phyloP scores from a whole-genome alignment of 1,284 basidiomycete genomes.

The Tylopilus sp. region DNA sequence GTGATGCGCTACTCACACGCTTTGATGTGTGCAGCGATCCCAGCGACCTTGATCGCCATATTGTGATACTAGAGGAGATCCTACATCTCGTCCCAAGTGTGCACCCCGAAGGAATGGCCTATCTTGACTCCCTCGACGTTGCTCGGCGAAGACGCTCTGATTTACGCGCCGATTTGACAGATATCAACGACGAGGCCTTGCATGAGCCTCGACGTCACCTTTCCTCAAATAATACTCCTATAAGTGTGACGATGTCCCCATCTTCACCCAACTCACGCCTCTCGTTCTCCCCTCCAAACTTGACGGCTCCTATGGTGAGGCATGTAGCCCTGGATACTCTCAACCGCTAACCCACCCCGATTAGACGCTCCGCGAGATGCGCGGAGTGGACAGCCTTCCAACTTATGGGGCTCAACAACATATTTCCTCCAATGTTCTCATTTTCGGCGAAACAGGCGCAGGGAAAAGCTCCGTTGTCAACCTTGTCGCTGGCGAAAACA shows the following conservation, averaged over 20 bases:
- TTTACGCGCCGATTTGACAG: no score
- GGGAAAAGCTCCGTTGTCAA: constrained; percentile 42
- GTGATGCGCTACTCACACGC: no score
- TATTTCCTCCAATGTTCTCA: constrained; percentile 28
- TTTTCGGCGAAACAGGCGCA: constrained; percentile 37
- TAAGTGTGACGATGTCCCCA: constrained; percentile 26
- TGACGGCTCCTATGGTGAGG: constrained; percentile 21
- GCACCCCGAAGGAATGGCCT: no score
- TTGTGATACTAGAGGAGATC: no score
- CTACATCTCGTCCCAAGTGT: no score
- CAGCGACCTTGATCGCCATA: no score
- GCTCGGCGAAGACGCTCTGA: constrained; percentile 14
- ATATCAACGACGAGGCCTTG: no score
- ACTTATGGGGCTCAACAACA: constrained; percentile 16
- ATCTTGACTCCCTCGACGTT: no score
- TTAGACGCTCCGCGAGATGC: constrained; percentile 24
- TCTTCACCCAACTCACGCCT: constrained; percentile 6
- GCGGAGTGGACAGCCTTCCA: neutral
- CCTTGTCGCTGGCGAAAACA: constrained; percentile 27
- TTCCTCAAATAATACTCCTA: no score
- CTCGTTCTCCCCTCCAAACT: no score
- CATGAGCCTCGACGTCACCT: no score
- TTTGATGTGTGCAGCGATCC: no score
- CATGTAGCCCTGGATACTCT: neutral
- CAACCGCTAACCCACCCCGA: constrained; percentile 11